Base-by-base conservation (phyloP, 495 filamentous ascomycete species). In the Penicillium lividum region DNA sequence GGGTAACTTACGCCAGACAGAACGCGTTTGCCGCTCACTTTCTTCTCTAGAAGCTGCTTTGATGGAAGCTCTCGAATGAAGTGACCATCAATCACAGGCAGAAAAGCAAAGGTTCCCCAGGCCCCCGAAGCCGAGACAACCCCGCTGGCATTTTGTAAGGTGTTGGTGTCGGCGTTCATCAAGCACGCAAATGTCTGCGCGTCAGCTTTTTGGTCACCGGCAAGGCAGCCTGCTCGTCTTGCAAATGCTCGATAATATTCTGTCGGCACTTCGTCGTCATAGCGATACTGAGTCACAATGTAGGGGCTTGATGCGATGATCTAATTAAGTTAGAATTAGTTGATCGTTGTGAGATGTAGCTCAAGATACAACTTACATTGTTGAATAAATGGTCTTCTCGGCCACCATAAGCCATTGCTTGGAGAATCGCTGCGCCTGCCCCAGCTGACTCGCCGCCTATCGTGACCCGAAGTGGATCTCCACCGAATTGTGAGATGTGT, bases 51-150 rank as follows among this genome's bases (percentile, higher is more conserved):
- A 10, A 88, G 72, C 63, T 87, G 82, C 57, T 74, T 66, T 29
- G 71, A 79, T 15, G 85, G 85, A 4, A 72, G 72, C 18, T 83
- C 72, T 51, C 74, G 72, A 55, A 89, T 69, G 56, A 86, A 81
- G 5, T 67, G 66, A 4, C 81, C 86, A 59, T 90, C 86, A 3
- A 84, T 82, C 1, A 89, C 86, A 8, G 86, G 86, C 27, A 84
- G 60, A 60, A 88, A 88, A 3, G 74, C 83, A 80, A 82, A 89
- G 38, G 80, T 82, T 60, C 70, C 77, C 53, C 49, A 76, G 40
- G 72, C 69, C 3, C 73, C 78, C 9, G 72, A 68, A 31, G 70
- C 68, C 16, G 78, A 85, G 29, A 85, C 73, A 30, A 54, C 69
- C 8, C 69, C 73, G 57, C 79, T 84, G 3, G 84, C 85, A 47